Conservation (phyloP, 495 filamentous ascomycete genomes). For the Daldinia loculata region DNA sequence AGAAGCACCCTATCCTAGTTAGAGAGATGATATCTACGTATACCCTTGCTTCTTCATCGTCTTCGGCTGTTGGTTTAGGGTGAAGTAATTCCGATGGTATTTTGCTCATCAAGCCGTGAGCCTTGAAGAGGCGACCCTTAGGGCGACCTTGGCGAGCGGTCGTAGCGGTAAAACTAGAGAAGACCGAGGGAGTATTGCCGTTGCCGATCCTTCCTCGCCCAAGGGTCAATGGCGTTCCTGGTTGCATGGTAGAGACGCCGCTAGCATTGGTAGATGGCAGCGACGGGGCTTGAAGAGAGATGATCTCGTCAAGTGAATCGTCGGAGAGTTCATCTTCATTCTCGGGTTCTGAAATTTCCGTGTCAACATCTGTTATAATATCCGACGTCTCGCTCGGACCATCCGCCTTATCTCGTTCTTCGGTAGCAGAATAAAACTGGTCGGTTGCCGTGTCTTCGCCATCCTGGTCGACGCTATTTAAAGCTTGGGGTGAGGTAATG, state of each 20-base stretch:
- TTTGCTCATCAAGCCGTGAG: slow-evolving; percentile 74
- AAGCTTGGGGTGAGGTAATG: slow-evolving; percentile 44
- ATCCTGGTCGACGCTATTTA: slow-evolving; percentile 71
- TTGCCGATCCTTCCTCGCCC: slow-evolving; percentile 66
- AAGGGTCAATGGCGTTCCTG: slow-evolving; percentile 75
- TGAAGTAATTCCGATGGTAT: slow-evolving; percentile 83
- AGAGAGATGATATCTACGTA: slow-evolving; percentile 88
- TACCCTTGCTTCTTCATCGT: slow-evolving; percentile 87
- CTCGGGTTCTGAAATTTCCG: slow-evolving; percentile 67
- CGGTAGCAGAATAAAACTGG: slow-evolving; percentile 86
- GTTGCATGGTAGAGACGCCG: slow-evolving; percentile 73
- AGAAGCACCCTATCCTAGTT: slow-evolving; percentile 92
- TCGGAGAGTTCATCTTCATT: slow-evolving; percentile 74
- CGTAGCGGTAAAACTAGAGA: slow-evolving; percentile 80
- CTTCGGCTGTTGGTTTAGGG: slow-evolving; percentile 75
- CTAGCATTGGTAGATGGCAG: slow-evolving; percentile 72
- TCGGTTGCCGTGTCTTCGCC: slow-evolving; percentile 86
- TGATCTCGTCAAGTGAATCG: slow-evolving; percentile 81
- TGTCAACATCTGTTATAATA: slow-evolving; percentile 62
- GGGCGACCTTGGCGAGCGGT: slow-evolving; percentile 74
- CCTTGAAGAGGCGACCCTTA: slow-evolving; percentile 71
- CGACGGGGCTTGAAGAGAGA: slow-evolving; percentile 81
- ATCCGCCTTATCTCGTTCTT: slow-evolving; percentile 67
- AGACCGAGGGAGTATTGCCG: slow-evolving; percentile 84
- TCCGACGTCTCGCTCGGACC: slow-evolving; percentile 53